Base-by-base conservation (phyloP, 805 yeast species). In the Yarrowia sp. region DNA sequence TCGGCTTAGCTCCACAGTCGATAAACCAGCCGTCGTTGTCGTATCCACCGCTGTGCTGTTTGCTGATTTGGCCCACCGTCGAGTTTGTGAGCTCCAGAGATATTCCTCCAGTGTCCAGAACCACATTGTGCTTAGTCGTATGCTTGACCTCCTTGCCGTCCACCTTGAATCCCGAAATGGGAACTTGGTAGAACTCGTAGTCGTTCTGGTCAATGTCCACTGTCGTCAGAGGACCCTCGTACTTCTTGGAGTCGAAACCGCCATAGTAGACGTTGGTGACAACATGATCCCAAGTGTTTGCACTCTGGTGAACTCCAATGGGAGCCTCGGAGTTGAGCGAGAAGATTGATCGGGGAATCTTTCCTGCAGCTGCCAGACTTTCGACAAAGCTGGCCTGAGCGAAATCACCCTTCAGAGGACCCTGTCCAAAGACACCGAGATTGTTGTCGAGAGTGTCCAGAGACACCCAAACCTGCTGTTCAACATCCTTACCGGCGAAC, bases 101-200 rank as follows among this genome's bases (percentile, higher is more conserved):
- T 16, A 44, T 44, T 18, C 51, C 51, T 44, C 51, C 51, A 6
- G 51, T 44, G 6, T 44, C 51, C 16, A 44, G 25, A 29, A 44
- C 13, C 4, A 29, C 25, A 9, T 36, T 44, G 6, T 44, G 51
- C 6, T 29, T 16, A 6, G 13, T 9, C 1, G 3, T 12, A 12
- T 8, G 25, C 24, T 44, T 22, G 16, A 29, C 51, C 1, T 18
- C 31, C 10, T 27, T 19, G 4, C 51, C 51, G 14, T 44, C 51
- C 8, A 44, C 51, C 12, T 29, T 44, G 35, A 44, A 29, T 2
- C 51, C 51, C 1, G 51, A 44, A 19, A 29, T 18, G 10, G 35
- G 35, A 10, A 29, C 36, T 16, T 27, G 51, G 25, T 16, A 44
- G 16, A 18, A 44, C 25, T 29, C 36, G 18, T 44, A 13, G 7